phyloP scores from a whole-genome alignment of 805 yeast species.

The Candida arabinofermentans region DNA sequence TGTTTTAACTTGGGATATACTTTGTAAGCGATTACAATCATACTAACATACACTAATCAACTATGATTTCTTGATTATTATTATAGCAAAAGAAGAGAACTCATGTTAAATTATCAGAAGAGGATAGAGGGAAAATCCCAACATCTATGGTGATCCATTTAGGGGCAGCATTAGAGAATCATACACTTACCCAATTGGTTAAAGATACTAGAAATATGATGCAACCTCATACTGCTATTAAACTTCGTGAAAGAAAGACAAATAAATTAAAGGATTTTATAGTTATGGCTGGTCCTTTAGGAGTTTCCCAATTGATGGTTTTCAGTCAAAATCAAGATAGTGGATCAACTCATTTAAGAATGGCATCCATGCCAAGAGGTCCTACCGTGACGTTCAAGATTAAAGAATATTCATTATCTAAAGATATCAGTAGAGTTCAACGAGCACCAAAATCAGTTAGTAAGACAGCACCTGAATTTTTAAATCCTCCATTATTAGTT shows the following conservation, averaged over 20 bases:
- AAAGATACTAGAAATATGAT: conserved; percentile 82
- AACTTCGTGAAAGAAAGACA: conserved; percentile 77
- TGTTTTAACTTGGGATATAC: too few relatives aligned
- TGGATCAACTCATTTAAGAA: conserved; percentile 77
- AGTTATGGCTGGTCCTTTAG: conserved; percentile 98
- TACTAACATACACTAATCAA: conserved; percentile 8
- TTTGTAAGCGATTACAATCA: neutral
- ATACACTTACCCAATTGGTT: conserved; percentile 79
- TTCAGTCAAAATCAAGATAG: conserved; percentile 76
- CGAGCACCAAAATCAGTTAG: conserved; percentile 76
- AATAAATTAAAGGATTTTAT: conserved; percentile 87
- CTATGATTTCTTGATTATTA: neutral
- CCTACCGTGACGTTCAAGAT: conserved; percentile 88
- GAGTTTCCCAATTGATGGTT: conserved; percentile 82
- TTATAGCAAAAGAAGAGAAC: conserved; percentile 75
- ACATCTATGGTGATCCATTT: conserved; percentile 91
- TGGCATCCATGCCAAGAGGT: conserved; percentile 89
- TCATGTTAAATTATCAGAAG: conserved; percentile 62
- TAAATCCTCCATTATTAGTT: conserved; percentile 84
- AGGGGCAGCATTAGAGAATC: conserved; percentile 71
- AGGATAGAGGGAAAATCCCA: conserved; percentile 71
- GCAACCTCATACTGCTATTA: conserved; percentile 96
- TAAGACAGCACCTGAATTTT: conserved; percentile 56
- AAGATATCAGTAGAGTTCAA: conserved; percentile 69
- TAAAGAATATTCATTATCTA: conserved; percentile 69